Evolutionary conservation across 2,329 filamentous ascomycete species (phyloP).

Genomic region (Colletotrichum karsti): DNA sequence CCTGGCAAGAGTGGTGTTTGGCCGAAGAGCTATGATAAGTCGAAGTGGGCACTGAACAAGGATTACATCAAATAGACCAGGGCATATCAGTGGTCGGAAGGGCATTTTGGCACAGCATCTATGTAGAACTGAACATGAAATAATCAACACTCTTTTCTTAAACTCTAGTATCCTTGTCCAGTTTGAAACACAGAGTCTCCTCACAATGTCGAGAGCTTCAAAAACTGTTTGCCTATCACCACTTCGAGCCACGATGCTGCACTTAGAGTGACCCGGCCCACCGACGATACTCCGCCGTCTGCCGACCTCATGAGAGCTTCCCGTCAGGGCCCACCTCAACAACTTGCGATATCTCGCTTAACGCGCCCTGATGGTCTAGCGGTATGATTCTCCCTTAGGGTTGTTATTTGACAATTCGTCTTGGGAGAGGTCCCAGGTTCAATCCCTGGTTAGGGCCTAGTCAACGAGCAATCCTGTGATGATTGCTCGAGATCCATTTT

Average conservation of each 20-base stretch:
- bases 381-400: constrained; percentile 28
- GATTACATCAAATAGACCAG: constrained; percentile 18
- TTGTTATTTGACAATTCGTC: background rate
- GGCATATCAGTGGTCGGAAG: background rate
- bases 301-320: fast-evolving
- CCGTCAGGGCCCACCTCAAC: fast-evolving
- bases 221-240: no score
- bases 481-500: fast-evolving
- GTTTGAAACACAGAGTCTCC: no score
- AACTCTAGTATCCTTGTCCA: no score
- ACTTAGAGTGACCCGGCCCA: background rate
- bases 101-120: background rate
- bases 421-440: constrained; percentile 26
- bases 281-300: background rate
- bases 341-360: background rate
- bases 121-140: background rate
- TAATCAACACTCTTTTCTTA: background rate
- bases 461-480: background rate
- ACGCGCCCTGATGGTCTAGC: constrained; percentile 24
- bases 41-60: constrained; percentile 10
- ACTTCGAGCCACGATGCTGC: no score
- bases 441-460: constrained; percentile 12
- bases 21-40: constrained; percentile 35
- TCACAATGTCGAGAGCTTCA: no score
- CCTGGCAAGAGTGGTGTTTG: constrained; percentile 47